phyloP scores from a whole-genome alignment of 768 basidiomycete species.

The Lentinula boryana region DNA sequence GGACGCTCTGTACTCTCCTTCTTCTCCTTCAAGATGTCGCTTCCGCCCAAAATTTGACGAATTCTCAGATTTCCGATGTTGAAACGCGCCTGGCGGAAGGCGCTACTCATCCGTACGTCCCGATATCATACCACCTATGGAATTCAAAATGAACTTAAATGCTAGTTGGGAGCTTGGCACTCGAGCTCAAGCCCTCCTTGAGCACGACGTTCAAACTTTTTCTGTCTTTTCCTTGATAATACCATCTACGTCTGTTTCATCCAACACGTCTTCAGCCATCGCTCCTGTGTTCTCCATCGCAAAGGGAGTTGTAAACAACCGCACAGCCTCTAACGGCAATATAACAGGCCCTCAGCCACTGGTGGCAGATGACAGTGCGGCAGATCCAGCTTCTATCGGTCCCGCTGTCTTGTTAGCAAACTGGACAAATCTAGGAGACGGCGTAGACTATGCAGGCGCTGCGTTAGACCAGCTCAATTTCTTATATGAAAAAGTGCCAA shows the following conservation, averaged over 20 bases:
- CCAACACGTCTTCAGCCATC: slow-evolving; percentile 29
- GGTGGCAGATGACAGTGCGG: slow-evolving; percentile 47
- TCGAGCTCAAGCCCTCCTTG: slow-evolving; percentile 42
- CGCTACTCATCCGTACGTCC: slow-evolving; percentile 28
- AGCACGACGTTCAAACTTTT: slow-evolving; percentile 36
- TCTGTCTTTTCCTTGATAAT: slow-evolving; percentile 38
- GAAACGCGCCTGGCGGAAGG: slow-evolving; percentile 29
- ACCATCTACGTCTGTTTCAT: slow-evolving; percentile 28
- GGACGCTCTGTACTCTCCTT: not conserved
- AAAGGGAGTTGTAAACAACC: slow-evolving; percentile 39
- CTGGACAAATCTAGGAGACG: slow-evolving; percentile 34
- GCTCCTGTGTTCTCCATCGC: slow-evolving; percentile 55
- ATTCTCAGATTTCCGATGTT: slow-evolving; percentile 27
- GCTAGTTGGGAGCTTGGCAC: slow-evolving; percentile 54
- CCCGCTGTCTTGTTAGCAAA: slow-evolving; percentile 57
- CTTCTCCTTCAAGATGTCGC: not conserved
- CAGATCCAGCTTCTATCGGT: slow-evolving; percentile 75
- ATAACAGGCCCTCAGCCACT: slow-evolving; percentile 52
- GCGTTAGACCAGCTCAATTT: slow-evolving; percentile 63
- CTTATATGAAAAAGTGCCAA: slow-evolving; percentile 50
- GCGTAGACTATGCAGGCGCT: slow-evolving; percentile 54
- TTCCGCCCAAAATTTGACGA: slow-evolving; percentile 17
- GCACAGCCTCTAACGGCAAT: slow-evolving; percentile 34
- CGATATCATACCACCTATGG: no score
- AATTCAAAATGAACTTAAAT: not conserved